These are phyloP conservation scores for Tolypocladium ovalisporum DNA, from an alignment of 2,329 filamentous ascomycete genomes.

Conservation along the genomic window DNA sequence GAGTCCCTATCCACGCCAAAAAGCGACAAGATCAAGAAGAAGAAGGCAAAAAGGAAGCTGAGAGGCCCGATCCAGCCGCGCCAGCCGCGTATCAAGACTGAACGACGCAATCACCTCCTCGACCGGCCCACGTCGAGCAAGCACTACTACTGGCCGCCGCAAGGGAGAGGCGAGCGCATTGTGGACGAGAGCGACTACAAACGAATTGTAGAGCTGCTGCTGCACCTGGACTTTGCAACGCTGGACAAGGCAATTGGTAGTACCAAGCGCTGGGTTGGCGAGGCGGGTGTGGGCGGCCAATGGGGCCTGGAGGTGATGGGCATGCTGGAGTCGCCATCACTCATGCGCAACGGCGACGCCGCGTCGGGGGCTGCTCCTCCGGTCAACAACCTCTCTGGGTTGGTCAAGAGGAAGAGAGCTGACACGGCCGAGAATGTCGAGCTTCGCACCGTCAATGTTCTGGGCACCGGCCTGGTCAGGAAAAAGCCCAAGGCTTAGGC, in stretches of 20 bases:
- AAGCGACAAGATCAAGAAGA: slow-evolving; percentile 4
- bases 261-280: slow-evolving; percentile 58
- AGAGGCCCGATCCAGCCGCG: slow-evolving; percentile 53
- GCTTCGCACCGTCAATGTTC: slow-evolving; percentile 29
- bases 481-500: slow-evolving; percentile 41
- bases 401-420: slow-evolving; percentile 37
- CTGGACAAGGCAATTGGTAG: slow-evolving; percentile 51
- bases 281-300: slow-evolving; percentile 43
- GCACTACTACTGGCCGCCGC: slow-evolving; percentile 55
- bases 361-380: slow-evolving; percentile 3
- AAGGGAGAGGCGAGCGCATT: slow-evolving; percentile 51
- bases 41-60: slow-evolving; percentile 28
- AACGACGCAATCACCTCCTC: slow-evolving; percentile 36
- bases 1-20: background rate
- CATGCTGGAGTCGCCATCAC: slow-evolving; percentile 15
- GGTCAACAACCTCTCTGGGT: slow-evolving; percentile 36
- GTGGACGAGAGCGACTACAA: slow-evolving; percentile 56
- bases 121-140: slow-evolving; percentile 40
- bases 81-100: slow-evolving; percentile 53
- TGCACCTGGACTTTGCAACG: slow-evolving; percentile 64
- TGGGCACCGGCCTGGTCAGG: slow-evolving; percentile 35
- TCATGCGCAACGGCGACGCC: slow-evolving; percentile 4
- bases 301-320: slow-evolving; percentile 45
- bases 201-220: slow-evolving; percentile 55
- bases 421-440: slow-evolving; percentile 12